phyloP scores from a whole-genome alignment of 2,329 filamentous ascomycete genomes.

The Periconia sp. region DNA sequence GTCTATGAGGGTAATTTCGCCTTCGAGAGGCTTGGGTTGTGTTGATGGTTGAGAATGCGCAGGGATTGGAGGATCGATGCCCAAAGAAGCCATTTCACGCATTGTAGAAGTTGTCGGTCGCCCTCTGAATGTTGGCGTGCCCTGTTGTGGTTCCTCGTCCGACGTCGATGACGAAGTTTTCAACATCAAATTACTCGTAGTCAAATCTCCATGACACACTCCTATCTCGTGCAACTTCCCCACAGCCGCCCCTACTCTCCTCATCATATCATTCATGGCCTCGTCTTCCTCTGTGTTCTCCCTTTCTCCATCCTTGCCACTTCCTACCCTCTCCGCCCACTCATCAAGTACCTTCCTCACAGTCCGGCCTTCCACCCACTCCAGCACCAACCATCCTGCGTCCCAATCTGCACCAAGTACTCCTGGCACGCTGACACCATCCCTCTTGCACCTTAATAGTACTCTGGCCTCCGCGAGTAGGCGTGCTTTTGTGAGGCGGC shows the following conservation, averaged over 20 bases:
- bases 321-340: slow-evolving; percentile 60
- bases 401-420: slow-evolving; percentile 74
- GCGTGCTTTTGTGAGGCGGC: slow-evolving; percentile 82
- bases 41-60: slow-evolving; percentile 9
- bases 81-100: slow-evolving; percentile 28
- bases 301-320: slow-evolving; percentile 30
- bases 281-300: slow-evolving; percentile 28
- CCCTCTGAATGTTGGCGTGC: slow-evolving; percentile 8
- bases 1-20: slow-evolving; percentile 89
- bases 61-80: neutral
- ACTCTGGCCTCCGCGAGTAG: slow-evolving; percentile 89
- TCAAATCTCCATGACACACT: slow-evolving; percentile 92
- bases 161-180: slow-evolving; percentile 3
- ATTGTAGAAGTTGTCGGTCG: slow-evolving; percentile 26
- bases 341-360: slow-evolving; percentile 73
- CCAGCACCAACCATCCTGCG: slow-evolving; percentile 62
- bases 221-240: slow-evolving; percentile 82
- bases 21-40: slow-evolving; percentile 54
- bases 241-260: slow-evolving; percentile 72
- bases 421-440: slow-evolving; percentile 81
- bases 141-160: neutral
- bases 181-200: slow-evolving; percentile 96
- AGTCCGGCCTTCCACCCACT: slow-evolving; percentile 64
- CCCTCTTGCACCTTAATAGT: slow-evolving; percentile 76
- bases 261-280: slow-evolving; percentile 63